Conservation (phyloP, 192 early-diverging fungal genomes). For the Coemansia sp. region DNA sequence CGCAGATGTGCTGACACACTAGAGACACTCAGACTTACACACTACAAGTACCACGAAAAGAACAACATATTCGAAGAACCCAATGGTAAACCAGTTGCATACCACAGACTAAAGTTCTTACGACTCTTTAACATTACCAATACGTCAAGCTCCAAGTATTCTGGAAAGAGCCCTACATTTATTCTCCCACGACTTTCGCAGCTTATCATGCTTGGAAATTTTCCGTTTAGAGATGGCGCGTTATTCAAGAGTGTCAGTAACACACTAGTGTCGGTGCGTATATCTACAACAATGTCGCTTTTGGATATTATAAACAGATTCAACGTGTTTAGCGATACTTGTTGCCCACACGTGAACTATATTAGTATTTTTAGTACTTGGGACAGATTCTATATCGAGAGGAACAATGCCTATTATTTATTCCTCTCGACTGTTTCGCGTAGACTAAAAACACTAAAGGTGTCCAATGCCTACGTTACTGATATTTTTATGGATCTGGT, state of each 20-base stretch:
- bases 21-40: not conserved
- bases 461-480: not conserved
- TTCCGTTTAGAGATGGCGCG: not conserved
- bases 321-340: constrained; percentile 5
- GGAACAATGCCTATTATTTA: not conserved
- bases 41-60: constrained; percentile 2
- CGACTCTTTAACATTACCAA: not conserved
- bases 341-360: not conserved
- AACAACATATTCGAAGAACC: constrained; percentile 8
- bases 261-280: not conserved
- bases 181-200: not conserved
- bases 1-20: not conserved
- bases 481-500: constrained; percentile 12
- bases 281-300: constrained; percentile 10
- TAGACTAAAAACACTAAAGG: not conserved
- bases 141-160: not conserved
- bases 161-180: not conserved
- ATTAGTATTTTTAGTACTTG: not conserved
- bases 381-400: constrained; percentile 7
- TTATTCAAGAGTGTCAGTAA: constrained; percentile 9
- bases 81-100: not conserved
- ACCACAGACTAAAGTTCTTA: not conserved
- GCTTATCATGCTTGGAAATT: not conserved
- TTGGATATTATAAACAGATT: constrained; percentile 3
- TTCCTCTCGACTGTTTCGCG: constrained; percentile 3